Evolutionary conservation across 1,284 basidiomycete genomes (phyloP), one percentile per base, ranked within the genome.

Genomic region (Volvariella volvacea): DNA sequence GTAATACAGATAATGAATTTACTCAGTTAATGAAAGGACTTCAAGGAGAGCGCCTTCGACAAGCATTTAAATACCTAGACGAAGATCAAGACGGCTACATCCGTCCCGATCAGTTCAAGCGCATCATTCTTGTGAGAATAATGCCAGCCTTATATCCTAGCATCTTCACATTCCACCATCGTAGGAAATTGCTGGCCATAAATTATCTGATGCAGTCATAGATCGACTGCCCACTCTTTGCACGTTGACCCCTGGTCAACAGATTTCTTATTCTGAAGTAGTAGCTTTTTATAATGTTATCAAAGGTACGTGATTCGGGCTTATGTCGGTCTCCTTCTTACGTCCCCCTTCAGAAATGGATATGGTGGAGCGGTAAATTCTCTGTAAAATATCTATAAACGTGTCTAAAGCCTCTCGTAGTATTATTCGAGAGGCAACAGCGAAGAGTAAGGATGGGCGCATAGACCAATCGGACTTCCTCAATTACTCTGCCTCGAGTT

Each of bases 11-110:
- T 68, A 86, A 88, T 61, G 92, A 96, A 66, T 96, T 96, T 67
- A 95, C 92, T 28, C 90, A 92, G 67, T 70, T 97, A 50, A 95
- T 97, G 91, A 96, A 95, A 66, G 93, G 92, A 37, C 76, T 96
- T 49, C 93, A 95, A 70, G 93, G 92, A 56, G 93, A 97, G 66
- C 84, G 93, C 39, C 74, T 96, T 48, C 83, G 93, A 51, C 93
- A 97, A 68, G 87, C 92, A 22, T 96, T 96, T 74, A 88, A 82
- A 66, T 80, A 83, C 66, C 74, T 96, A 58, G 93, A 96, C 65
- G 71, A 76, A 48, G 86, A 94, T 58, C 79, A 86, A 57, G 88
- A 93, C 59, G 92, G 93, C 41, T 92, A 93, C 67, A 96, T 97
- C 66, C 74, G 70, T 50, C 89, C 92, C 16, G 88, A 92, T 40